Percentiles rank a stretch among this genome's conserved stretches.
Evolutionary conservation across 2,329 filamentous ascomycete species (phyloP).

Genomic region (Claviceps sorghi): DNA sequence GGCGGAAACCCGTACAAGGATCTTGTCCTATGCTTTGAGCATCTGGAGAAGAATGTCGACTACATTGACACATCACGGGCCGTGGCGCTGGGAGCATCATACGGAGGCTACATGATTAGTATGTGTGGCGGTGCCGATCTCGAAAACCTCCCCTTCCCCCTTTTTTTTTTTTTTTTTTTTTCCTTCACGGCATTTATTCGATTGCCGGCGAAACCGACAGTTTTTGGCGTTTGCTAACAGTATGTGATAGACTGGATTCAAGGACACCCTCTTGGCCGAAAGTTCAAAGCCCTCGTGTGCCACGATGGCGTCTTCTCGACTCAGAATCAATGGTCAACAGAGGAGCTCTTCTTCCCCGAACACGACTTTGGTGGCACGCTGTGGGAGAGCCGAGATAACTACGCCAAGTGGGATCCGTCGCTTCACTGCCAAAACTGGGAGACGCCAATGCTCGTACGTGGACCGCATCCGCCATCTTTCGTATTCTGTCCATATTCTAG

Average conservation of each 20-base stretch:
- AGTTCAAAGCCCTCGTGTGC: conserved; percentile 77
- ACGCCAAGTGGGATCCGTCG: conserved; percentile 57
- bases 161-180: not conserved
- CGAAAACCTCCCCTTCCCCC: not conserved
- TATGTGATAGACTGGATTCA: conserved; percentile 69
- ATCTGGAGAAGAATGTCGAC: conserved; percentile 48
- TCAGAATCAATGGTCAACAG: conserved; percentile 46
- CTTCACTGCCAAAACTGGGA: conserved; percentile 54
- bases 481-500: not conserved
- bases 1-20: conserved; percentile 75
- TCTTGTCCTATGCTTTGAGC: conserved; percentile 62
- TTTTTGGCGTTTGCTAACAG: conserved; percentile 13
- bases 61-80: conserved; percentile 56
- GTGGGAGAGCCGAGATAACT: conserved; percentile 47
- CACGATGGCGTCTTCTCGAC: conserved; percentile 78
- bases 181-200: no score
- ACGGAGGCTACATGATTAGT: conserved; percentile 66
- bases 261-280: conserved; percentile 65
- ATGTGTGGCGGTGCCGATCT: conserved; percentile 11
- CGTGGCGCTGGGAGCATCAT: conserved; percentile 61
- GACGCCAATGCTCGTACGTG: conserved; percentile 63
- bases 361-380: conserved; percentile 51
- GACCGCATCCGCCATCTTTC: not conserved
- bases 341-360: conserved; percentile 57
- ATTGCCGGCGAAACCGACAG: no score